These are phyloP conservation scores for Vanderwaltozyma tropicalis DNA, from an alignment of 805 yeast species.

Conservation along the genomic window DNA sequence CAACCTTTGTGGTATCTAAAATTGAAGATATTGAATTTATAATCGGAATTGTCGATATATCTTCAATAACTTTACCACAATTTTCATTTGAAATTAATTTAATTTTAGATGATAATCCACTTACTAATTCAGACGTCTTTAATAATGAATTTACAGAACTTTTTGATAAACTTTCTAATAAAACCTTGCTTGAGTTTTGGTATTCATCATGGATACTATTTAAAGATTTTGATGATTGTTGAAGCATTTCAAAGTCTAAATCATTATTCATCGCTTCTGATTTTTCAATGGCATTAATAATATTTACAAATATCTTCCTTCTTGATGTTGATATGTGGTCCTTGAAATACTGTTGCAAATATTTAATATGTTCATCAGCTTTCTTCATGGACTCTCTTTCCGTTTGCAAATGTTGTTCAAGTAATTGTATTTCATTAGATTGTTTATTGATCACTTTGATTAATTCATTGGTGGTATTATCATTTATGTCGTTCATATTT, in stretches of 20 bases:
- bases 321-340: constrained; percentile 8
- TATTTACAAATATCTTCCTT: constrained; percentile 1
- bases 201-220: background rate
- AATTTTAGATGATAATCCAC: background rate
- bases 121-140: background rate
- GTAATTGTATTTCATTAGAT: constrained; percentile 1
- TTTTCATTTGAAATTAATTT: background rate
- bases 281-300: constrained; percentile 4
- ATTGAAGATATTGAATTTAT: too few species aligned
- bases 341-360: constrained; percentile 7
- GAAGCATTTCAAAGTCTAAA: constrained; percentile 2
- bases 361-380: constrained; percentile 4
- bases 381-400: constrained; percentile 6
- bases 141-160: background rate
- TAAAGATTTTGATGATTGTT: background rate
- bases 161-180: background rate
- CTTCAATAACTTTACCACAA: background rate
- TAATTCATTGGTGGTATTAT: background rate
- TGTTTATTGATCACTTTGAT: background rate
- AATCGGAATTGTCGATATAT: background rate
- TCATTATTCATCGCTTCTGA: constrained; percentile 4
- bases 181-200: background rate
- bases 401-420: constrained; percentile 6
- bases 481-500: background rate
- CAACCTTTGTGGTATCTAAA: too few species aligned